phyloP scores from a whole-genome alignment of 345 rosid species.

The Brassica juncea region DNA sequence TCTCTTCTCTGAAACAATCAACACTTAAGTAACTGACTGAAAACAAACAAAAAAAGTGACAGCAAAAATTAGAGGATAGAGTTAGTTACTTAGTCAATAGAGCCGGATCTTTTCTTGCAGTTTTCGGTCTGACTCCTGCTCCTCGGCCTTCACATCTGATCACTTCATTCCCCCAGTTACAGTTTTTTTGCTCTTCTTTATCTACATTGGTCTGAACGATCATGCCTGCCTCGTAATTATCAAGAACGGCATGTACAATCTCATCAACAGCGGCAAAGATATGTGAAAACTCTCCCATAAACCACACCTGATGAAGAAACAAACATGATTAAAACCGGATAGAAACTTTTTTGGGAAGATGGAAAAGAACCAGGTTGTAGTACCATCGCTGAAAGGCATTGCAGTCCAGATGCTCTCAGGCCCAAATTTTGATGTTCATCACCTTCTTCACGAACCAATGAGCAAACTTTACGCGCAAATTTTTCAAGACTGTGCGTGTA shows the following conservation, averaged over 20 bases:
- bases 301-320: slow-evolving; percentile 72
- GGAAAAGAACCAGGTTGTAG: slow-evolving; percentile 14
- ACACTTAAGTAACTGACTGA: background rate
- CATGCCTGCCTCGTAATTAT: slow-evolving; percentile 66
- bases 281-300: slow-evolving; percentile 75
- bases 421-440: slow-evolving; percentile 48
- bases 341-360: background rate
- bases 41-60: background rate
- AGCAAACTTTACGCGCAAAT: slow-evolving; percentile 68
- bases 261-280: slow-evolving; percentile 75
- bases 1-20: slow-evolving; percentile 66
- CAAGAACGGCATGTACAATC: slow-evolving; percentile 77
- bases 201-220: slow-evolving; percentile 47
- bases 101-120: slow-evolving; percentile 72
- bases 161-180: slow-evolving; percentile 95
- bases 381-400: slow-evolving; percentile 97
- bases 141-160: slow-evolving; percentile 87
- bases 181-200: slow-evolving; percentile 59
- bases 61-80: background rate
- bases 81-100: slow-evolving; percentile 64
- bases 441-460: slow-evolving; percentile 58
- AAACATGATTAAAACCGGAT: slow-evolving; percentile 2
- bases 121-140: slow-evolving; percentile 54
- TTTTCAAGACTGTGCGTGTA: slow-evolving; percentile 76
- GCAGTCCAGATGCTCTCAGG: slow-evolving; percentile 77